Evolutionary conservation across 1,284 basidiomycete genomes (phyloP), one percentile per base, ranked within the genome.

Genomic region (Tetrapyrgos nigripes): DNA sequence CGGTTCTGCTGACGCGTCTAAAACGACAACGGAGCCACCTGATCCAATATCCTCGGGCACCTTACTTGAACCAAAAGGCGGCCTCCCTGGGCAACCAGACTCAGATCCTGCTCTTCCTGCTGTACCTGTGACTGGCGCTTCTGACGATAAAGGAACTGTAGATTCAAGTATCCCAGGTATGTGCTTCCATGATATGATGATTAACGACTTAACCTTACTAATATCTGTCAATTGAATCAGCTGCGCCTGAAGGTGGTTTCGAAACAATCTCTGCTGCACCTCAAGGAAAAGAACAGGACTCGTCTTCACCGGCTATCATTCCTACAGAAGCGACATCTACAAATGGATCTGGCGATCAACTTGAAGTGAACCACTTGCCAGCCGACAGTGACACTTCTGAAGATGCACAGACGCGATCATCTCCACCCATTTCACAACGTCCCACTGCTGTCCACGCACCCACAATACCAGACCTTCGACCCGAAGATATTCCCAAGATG

Each of bases 401-500:
- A 47, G 33, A 53, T 6, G 29, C 40, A 13, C 5, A 46, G 14
- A 31, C 55, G 6, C 46, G 40, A 24, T 46, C 56, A 47, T 24
- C 52, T 29, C 33, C 50, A 59, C 51, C 52, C 55, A 52, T 55
- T 40, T 33, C 50, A 29, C 23, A 23, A 24, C 47, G 43, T 19
- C 44, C 33, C 24, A 27, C 28, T 40, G 33, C 35, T 47, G 14
- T 47, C 5, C 27, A 10, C 51, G 47, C 57, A 4, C 46, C n/a
- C 28, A 48, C 60, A 21, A 46, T 57, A 4, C 53, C 51, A 29
- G 57, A 63, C 26, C 61, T 62, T 28, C 45, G 46, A 23, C 64
- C 63, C 10, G 72, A 75, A 48, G 74, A 78, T 29, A 75, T 81
- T 46, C 77, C 79, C 6, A 65, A 64, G 9, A 59, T 74, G 31